Percentiles rank a stretch among this genome's conserved stretches.
phyloP scores from a whole-genome alignment of 139 green algal genomes.

The Closterium sp. region DNA sequence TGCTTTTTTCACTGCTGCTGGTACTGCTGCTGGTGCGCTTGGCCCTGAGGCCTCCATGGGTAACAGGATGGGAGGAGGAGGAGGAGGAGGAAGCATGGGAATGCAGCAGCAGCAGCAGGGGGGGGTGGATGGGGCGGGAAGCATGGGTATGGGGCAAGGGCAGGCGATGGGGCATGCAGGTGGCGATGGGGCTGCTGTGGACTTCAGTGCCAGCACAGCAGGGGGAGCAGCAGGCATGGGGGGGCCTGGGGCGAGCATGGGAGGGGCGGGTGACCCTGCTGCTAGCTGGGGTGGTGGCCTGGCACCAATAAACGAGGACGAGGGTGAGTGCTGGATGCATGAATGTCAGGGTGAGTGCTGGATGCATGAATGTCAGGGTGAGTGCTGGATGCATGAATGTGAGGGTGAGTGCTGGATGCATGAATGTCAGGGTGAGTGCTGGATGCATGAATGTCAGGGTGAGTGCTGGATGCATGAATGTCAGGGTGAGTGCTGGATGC shows the following conservation, averaged over 20 bases:
- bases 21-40: background rate
- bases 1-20: background rate
- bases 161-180: background rate
- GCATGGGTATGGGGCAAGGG: background rate
- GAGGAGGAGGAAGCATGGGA: background rate
- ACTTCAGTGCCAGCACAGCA: too few relatives aligned
- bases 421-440: too few relatives aligned
- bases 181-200: background rate
- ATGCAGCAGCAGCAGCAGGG: background rate
- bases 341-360: background rate
- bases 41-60: background rate
- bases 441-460: too few relatives aligned
- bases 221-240: background rate
- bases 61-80: background rate
- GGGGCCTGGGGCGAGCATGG: background rate
- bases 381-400: background rate
- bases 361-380: background rate
- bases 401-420: too few relatives aligned
- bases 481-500: too few relatives aligned
- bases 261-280: background rate
- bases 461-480: too few relatives aligned
- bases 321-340: background rate
- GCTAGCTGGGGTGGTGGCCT: background rate
- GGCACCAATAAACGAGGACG: background rate
- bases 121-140: background rate